Evolutionary conservation across 2,329 filamentous ascomycete genomes (phyloP), one percentile per base, ranked within the genome.

Genomic region (Arachnopeziza araneosa): DNA sequence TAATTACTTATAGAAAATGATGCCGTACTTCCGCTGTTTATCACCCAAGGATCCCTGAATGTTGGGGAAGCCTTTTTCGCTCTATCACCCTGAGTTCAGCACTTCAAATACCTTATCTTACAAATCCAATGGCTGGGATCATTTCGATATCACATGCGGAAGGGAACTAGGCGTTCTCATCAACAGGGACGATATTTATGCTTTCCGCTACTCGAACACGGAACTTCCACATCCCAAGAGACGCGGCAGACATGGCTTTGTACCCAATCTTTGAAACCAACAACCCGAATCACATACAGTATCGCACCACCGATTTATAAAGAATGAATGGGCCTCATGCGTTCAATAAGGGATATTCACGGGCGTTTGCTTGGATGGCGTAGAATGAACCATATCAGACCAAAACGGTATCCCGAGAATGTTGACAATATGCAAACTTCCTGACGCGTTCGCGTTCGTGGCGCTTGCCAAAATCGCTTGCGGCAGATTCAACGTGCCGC

Each of bases 131-230:
- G 36, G 5, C 6, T 3, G 70, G 57, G 57, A 66, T 36, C 63
- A 70, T 52, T 67, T 70, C 55, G 70, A 72, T 36, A 69, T 70
- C 55, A 71, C 67, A 12, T 71, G 67, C 60, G 60, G 71, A 51
- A 70, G 71, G 58, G 67, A n/a, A 71, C 65, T 71, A 66, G 68
- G 64, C 64, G 12, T 71, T 67, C 48, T 63, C 64, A 22, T 71
- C 67, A 30, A 70, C 68, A 57, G 67, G 68, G 58, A 65, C 63
- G 53, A 61, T 72, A 69, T 58, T 67, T 62, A 64, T 59, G 26
- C 56, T 63, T 49, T 52, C 61, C n/a, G 59, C n/a, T n/a, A n/a
- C n/a, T n/a, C n/a, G 60, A 21, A 63, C 60, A 32, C 64, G 58
- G 55, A 55, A 50, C 22, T 63, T 54, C 56, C 62, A n/a, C 32